These are phyloP conservation scores for Cyberlindnera mycetangii DNA, from an alignment of 805 yeast species.

Conservation along the genomic window DNA sequence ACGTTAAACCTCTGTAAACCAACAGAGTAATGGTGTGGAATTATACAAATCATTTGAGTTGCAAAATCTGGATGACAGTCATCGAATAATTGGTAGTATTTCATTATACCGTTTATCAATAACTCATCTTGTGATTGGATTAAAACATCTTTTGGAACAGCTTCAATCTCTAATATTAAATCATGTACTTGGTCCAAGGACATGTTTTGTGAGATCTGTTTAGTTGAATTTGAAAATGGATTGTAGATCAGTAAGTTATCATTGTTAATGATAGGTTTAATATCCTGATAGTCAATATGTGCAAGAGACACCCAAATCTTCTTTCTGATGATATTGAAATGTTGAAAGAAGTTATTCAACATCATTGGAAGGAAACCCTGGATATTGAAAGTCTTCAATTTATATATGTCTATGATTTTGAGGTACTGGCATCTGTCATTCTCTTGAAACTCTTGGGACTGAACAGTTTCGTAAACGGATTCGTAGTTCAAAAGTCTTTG, in stretches of 20 bases:
- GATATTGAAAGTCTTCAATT: conserved; percentile 53
- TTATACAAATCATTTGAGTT: conserved; percentile 21
- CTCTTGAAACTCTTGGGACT: conserved; percentile 39
- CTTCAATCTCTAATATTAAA: conserved; percentile 22
- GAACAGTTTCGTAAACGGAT: conserved; percentile 47
- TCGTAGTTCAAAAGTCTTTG: conserved; percentile 51
- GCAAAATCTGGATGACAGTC: conserved; percentile 17
- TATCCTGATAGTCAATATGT: conserved; percentile 12
- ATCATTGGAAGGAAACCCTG: conserved; percentile 31
- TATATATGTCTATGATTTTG: conserved; percentile 59
- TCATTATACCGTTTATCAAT: conserved; percentile 22
- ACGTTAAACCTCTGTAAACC: conserved; percentile 20
- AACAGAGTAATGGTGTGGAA: conserved; percentile 24
- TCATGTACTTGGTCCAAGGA: conserved; percentile 24
- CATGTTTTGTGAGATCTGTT: conserved; percentile 2
- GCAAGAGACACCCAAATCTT: conserved; percentile 19
- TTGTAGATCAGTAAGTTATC: not conserved
- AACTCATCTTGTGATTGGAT: conserved; percentile 23
- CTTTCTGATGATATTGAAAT: conserved; percentile 21
- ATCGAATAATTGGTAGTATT: conserved; percentile 20
- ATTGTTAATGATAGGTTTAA: conserved; percentile 3
- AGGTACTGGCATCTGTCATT: conserved; percentile 51
- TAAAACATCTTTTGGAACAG: conserved; percentile 14
- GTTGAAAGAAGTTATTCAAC: conserved; percentile 20
- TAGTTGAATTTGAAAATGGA: not conserved